These are phyloP conservation scores for Urochloa ruziziensis DNA, from an alignment of 176 grass and related monocot species.

Conservation along the genomic window DNA sequence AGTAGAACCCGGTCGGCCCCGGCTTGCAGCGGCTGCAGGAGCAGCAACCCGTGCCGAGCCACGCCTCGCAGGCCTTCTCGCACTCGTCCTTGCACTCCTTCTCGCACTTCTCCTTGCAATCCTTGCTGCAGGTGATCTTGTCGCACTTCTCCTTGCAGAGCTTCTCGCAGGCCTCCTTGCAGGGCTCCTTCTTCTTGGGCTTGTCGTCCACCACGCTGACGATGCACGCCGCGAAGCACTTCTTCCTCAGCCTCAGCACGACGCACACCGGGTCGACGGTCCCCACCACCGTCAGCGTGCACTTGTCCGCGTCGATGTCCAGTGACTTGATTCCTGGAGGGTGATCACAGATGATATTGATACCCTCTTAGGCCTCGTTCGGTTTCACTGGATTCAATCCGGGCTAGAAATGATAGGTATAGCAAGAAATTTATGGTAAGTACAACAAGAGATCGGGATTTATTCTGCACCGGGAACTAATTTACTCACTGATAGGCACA, in stretches of 20 bases:
- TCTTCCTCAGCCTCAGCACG: constrained; percentile 40
- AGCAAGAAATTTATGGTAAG: no score
- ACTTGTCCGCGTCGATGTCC: constrained; percentile 38
- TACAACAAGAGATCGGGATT: no score
- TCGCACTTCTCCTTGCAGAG: constrained; percentile 41
- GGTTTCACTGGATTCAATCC: no score
- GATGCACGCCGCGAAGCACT: constrained; percentile 29
- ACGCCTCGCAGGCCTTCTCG: constrained; percentile 40
- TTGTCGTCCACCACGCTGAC: constrained; percentile 50
- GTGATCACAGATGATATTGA: no score
- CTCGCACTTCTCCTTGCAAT: constrained; percentile 41
- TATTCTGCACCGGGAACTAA: no score
- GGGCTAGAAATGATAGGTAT: no score
- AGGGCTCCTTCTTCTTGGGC: constrained; percentile 33
- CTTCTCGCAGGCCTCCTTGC: constrained; percentile 46
- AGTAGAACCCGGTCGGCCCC: neutral
- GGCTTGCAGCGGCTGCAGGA: neutral
- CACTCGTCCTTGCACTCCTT: constrained; percentile 33
- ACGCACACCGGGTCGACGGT: constrained; percentile 50
- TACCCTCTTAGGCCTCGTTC: no score
- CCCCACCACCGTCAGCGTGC: constrained; percentile 66
- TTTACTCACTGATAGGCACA: no score
- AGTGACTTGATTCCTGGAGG: constrained; percentile 70
- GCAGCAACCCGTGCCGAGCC: no score
- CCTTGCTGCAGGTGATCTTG: constrained; percentile 25